phyloP scores from a whole-genome alignment of 352 stramenopile species.

The Thalassiosira delicatula region DNA sequence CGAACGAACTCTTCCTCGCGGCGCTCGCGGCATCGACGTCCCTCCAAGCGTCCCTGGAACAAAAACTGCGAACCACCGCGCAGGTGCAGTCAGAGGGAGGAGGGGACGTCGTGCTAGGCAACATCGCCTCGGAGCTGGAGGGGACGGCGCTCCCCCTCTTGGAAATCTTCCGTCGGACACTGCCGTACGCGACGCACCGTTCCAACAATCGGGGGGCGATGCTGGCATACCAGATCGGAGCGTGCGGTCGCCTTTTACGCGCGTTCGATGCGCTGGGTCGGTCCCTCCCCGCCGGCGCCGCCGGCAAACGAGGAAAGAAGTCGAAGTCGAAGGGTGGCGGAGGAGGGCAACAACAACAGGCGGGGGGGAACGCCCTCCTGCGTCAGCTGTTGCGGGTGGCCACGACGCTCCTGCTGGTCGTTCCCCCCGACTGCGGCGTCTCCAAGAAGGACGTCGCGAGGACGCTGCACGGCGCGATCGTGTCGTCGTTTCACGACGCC shows the following conservation, averaged over 20 bases:
- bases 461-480: conserved; percentile 63
- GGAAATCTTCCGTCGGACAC: conserved; percentile 61
- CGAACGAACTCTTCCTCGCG: conserved; percentile 53
- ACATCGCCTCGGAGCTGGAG: conserved; percentile 26
- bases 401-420: conserved; percentile 48
- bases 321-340: too few relatives aligned
- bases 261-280: conserved; percentile 59
- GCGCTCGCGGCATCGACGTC: conserved; percentile 61
- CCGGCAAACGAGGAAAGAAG: conserved; percentile 32
- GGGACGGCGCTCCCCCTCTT: conserved; percentile 56
- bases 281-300: conserved; percentile 28
- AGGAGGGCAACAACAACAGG: conserved; percentile 25
- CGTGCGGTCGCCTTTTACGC: conserved; percentile 27
- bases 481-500: conserved; percentile 60
- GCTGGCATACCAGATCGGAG: conserved; percentile 48
- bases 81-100: too few relatives aligned
- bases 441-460: conserved; percentile 52
- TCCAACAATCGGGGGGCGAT: conserved; percentile 58
- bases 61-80: too few relatives aligned
- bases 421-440: conserved; percentile 12
- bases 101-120: too few relatives aligned
- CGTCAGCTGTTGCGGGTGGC: conserved; percentile 55
- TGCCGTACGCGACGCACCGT: conserved; percentile 57
- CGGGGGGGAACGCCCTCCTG: conserved; percentile 37
- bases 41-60: conserved; percentile 61